phyloP scores from a whole-genome alignment of 306 rosid species.

The Dalbergia cochinchinensis region DNA sequence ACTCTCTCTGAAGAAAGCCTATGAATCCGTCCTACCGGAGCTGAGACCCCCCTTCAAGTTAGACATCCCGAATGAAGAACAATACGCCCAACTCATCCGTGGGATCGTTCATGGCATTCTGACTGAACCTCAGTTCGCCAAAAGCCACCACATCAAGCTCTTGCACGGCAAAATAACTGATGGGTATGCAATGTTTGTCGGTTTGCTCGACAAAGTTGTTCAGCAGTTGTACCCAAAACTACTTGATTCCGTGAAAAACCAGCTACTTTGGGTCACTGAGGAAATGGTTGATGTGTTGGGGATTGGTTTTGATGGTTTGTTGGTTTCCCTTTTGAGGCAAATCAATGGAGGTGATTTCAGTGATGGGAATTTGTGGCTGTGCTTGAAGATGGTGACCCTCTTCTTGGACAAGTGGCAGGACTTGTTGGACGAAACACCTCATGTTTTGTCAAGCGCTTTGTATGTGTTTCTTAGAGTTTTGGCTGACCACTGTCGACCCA shows the following conservation, averaged over 20 bases:
- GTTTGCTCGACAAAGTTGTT: conserved; percentile 54
- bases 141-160: conserved; percentile 81
- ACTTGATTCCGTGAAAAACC: conserved; percentile 54
- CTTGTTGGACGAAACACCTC: conserved; percentile 61
- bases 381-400: conserved; percentile 61
- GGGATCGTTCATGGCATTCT: conserved; percentile 73
- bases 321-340: conserved; percentile 76
- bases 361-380: conserved; percentile 72
- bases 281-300: conserved; percentile 65
- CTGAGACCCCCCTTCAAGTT: conserved; percentile 76
- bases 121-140: conserved; percentile 65
- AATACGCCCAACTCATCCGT: conserved; percentile 64
- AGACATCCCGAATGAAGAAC: conserved; percentile 59
- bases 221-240: conserved; percentile 68
- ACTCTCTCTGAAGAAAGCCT: conserved; percentile 61
- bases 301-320: conserved; percentile 59
- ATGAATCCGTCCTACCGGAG: conserved; percentile 58
- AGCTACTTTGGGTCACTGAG: conserved; percentile 63
- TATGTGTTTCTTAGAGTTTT: conserved; percentile 76
- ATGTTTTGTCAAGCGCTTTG: conserved; percentile 64
- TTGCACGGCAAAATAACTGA: conserved; percentile 79
- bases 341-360: conserved; percentile 68
- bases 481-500: conserved; percentile 65
- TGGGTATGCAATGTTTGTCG: conserved; percentile 62
- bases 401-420: conserved; percentile 59